Conservation (phyloP, 345 rosid genomes). For the Boechera stricta region DNA sequence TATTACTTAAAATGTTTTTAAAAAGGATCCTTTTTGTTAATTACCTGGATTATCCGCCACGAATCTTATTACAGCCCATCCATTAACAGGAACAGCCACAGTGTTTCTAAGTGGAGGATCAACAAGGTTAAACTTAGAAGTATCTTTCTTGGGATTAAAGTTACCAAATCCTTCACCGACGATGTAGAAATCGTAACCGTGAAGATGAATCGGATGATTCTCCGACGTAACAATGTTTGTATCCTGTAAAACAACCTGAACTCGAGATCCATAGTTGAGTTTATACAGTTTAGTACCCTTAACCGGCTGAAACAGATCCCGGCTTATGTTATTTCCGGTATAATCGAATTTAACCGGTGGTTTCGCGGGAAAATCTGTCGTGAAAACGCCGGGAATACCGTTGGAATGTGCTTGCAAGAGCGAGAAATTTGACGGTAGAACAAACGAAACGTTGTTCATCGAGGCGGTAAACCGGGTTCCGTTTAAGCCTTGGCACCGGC, state of each 20-base stretch:
- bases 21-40: not conserved
- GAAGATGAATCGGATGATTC: slow-evolving; percentile 93
- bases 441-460: slow-evolving; percentile 86
- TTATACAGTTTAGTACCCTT: slow-evolving; percentile 71
- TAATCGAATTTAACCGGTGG: slow-evolving; percentile 76
- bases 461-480: slow-evolving; percentile 90
- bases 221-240: slow-evolving; percentile 84
- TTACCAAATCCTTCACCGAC: slow-evolving; percentile 89
- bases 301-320: slow-evolving; percentile 70
- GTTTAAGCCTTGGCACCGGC: slow-evolving; percentile 80
- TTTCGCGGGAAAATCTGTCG: slow-evolving; percentile 74
- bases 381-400: slow-evolving; percentile 75
- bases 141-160: slow-evolving; percentile 69
- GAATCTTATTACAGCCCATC: slow-evolving; percentile 95
- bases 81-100: slow-evolving; percentile 70
- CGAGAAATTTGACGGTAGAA: slow-evolving; percentile 67
- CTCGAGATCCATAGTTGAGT: slow-evolving; percentile 71
- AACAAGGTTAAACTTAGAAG: slow-evolving; percentile 74
- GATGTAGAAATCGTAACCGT: slow-evolving; percentile 93
- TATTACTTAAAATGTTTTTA: not conserved
- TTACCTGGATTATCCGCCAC: slow-evolving; percentile 96
- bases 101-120: slow-evolving; percentile 97
- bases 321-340: slow-evolving; percentile 84
- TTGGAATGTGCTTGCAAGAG: slow-evolving; percentile 76
- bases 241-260: slow-evolving; percentile 83